Percentiles rank a stretch among this genome's conserved stretches.
These are phyloP conservation scores for Dendrobium nobile DNA, from an alignment of 106 monocot genomes.

Conservation along the genomic window DNA sequence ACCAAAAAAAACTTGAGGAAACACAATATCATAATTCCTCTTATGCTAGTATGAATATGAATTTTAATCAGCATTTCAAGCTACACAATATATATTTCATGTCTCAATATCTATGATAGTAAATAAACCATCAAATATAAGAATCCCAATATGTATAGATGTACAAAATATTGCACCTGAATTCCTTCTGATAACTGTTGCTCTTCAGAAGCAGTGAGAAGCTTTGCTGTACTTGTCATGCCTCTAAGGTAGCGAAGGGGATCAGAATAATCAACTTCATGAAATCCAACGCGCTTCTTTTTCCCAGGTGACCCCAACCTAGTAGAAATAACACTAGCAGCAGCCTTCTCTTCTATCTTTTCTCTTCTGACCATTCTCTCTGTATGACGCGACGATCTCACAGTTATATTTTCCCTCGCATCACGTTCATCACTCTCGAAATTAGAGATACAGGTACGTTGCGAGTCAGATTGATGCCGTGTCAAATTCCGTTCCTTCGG, in stretches of 20 bases:
- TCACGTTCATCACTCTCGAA: slow-evolving; percentile 13
- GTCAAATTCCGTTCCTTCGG: neutral
- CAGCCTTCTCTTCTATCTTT: slow-evolving; percentile 30
- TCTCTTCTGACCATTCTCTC: slow-evolving; percentile 76
- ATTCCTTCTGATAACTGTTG: slow-evolving; percentile 72
- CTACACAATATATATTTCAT: too few species aligned
- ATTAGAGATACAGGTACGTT: slow-evolving; percentile 7
- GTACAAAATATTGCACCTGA: slow-evolving; percentile 31
- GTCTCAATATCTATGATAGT: too few species aligned
- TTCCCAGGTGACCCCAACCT: slow-evolving; percentile 36
- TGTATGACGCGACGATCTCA: slow-evolving; percentile 57
- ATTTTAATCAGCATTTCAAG: too few species aligned
- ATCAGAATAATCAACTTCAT: slow-evolving; percentile 64
- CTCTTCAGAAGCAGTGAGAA: slow-evolving; percentile 81
- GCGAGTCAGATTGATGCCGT: neutral
- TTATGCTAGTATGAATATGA: too few species aligned
- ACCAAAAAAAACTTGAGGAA: too few species aligned
- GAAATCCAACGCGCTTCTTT: slow-evolving; percentile 46
- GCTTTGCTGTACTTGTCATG: slow-evolving; percentile 52
- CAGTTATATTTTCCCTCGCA: slow-evolving; percentile 28
- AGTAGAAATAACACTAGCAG: slow-evolving; percentile 19
- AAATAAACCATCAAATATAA: neutral
- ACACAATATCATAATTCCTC: too few species aligned
- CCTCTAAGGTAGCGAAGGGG: slow-evolving; percentile 62
- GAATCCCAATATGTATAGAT: neutral